Conservation (phyloP, 495 filamentous ascomycete genomes). For the Neurospora sp. region DNA sequence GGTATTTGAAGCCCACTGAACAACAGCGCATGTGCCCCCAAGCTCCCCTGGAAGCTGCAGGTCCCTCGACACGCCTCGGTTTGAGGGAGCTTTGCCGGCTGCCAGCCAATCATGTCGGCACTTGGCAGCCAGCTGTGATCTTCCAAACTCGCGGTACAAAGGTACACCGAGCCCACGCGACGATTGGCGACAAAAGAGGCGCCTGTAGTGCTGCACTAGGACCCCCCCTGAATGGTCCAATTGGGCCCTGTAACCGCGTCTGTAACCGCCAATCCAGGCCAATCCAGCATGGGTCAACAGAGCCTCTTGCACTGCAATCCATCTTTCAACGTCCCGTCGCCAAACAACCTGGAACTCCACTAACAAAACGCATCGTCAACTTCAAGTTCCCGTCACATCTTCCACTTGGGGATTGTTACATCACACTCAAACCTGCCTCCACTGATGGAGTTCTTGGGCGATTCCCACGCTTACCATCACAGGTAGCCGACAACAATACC, state of each 20-base stretch:
- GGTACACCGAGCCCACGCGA: background rate
- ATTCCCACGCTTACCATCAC: background rate
- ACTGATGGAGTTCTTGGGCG: slow-evolving; percentile 4
- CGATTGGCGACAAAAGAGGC: background rate
- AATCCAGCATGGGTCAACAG: background rate
- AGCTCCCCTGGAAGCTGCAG: background rate
- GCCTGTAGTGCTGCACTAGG: background rate
- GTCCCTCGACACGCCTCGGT: background rate
- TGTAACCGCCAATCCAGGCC: background rate
- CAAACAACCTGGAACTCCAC: background rate
- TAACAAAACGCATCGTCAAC: background rate
- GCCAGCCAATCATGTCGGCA: background rate
- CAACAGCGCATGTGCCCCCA: background rate
- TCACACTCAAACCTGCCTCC: background rate
- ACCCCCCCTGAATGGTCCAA: background rate
- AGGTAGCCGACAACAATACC: no score
- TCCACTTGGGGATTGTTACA: background rate
- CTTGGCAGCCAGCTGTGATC: background rate
- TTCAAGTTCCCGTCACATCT: background rate
- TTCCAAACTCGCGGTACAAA: background rate
- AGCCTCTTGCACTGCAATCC: background rate
- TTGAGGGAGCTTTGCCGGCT: background rate
- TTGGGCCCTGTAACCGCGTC: background rate
- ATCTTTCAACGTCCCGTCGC: background rate
- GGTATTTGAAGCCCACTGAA: background rate